Percentiles rank a stretch among this genome's conserved stretches.
These are phyloP conservation scores for Sclerotinia subarctica DNA, from an alignment of 2,329 filamentous ascomycete species.

Conservation along the genomic window DNA sequence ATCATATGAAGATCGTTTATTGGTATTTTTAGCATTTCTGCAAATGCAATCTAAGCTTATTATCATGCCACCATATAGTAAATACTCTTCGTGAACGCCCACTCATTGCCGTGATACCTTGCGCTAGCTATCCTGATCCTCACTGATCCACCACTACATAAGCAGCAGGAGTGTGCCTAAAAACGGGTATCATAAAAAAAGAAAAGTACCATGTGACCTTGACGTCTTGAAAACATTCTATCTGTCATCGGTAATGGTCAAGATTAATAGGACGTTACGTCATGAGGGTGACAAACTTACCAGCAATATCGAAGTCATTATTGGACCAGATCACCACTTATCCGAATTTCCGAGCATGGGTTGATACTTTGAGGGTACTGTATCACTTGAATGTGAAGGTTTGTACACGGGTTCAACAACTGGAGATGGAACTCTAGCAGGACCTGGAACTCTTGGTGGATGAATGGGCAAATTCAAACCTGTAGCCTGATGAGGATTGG, in stretches of 20 bases:
- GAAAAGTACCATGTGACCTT: constrained; percentile 2
- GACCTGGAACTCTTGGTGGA: constrained; percentile 5
- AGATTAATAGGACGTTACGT: not conserved
- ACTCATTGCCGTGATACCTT: not conserved
- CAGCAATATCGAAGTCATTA: not conserved
- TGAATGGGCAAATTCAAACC: constrained; percentile 13
- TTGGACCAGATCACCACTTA: constrained; percentile 12
- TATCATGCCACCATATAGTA: not conserved
- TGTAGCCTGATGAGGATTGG: constrained; percentile 14
- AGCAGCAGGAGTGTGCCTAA: not conserved
- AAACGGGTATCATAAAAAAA: constrained; percentile 20
- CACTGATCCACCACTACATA: constrained; percentile 4
- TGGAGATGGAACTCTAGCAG: not conserved
- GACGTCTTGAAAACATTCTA: not conserved
- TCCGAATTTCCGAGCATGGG: constrained; percentile 6
- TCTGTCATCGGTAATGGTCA: not conserved
- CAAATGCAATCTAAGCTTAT: constrained; percentile 13
- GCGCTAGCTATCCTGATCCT: constrained; percentile 7
- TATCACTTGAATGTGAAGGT: constrained; percentile 8
- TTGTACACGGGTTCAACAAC: not conserved
- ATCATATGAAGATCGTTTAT: constrained; percentile 26
- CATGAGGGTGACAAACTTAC: not conserved
- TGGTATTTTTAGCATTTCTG: constrained; percentile 26
- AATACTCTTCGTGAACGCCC: constrained; percentile 3
- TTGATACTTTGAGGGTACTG: constrained; percentile 8